Conservation (phyloP, 768 basidiomycete species). For the Suillus sp. region DNA sequence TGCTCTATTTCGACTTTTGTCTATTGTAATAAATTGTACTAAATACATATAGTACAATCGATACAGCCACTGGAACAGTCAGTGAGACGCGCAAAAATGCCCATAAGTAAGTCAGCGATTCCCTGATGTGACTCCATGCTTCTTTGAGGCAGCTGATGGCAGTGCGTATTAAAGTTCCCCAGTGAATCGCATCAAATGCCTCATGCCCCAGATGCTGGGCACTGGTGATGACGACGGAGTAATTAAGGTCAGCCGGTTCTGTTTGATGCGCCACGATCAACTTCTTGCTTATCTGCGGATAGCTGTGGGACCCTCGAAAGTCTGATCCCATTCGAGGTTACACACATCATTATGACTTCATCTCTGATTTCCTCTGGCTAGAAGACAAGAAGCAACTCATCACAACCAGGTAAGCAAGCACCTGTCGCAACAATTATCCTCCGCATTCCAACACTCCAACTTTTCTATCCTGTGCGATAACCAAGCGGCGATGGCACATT, state of each 20-base stretch:
- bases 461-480: constrained; percentile 7
- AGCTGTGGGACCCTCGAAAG: constrained; percentile 92
- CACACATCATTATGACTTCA: constrained; percentile 91
- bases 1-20: constrained; percentile 33
- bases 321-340: constrained; percentile 65
- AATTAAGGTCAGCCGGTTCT: constrained; percentile 64
- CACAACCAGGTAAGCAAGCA: constrained; percentile 71
- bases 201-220: constrained; percentile 70
- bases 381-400: constrained; percentile 83
- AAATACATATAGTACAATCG: constrained; percentile 55
- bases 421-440: constrained; percentile 4
- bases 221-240: constrained; percentile 95
- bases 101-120: constrained; percentile 62
- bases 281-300: constrained; percentile 7
- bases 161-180: constrained; percentile 58
- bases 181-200: constrained; percentile 80
- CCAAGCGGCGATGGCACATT: constrained; percentile 89
- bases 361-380: constrained; percentile 88
- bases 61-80: constrained; percentile 58
- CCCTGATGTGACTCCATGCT: constrained; percentile 16
- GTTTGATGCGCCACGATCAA: constrained; percentile 1
- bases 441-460: not conserved
- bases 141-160: constrained; percentile 30
- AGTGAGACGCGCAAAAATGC: constrained; percentile 50
- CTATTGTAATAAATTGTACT: constrained; percentile 20